phyloP scores from a whole-genome alignment of 495 filamentous ascomycete genomes.

The Saxispiralis lemnorum region DNA sequence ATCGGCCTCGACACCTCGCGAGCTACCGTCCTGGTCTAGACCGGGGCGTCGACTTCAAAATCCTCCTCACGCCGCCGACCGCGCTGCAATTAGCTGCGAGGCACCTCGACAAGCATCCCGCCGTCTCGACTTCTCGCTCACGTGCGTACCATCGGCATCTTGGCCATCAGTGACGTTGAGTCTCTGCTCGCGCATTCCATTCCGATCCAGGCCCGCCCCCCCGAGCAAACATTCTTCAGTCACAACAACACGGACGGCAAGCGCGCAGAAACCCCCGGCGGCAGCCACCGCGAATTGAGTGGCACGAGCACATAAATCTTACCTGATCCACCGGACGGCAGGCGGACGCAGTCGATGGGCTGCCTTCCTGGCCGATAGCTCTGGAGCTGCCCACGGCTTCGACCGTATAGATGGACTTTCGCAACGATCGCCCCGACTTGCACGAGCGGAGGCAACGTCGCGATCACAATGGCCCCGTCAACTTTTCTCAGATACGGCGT shows the following conservation, averaged over 20 bases:
- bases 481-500: slow-evolving; percentile 1
- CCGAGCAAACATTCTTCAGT: not conserved
- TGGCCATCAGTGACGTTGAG: too few relatives aligned
- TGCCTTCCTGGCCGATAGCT: not conserved
- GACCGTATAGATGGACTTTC: not conserved
- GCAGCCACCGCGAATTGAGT: not conserved
- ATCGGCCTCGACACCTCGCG: not conserved
- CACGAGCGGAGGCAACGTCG: not conserved
- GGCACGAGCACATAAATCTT: not conserved
- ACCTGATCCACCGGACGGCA: not conserved
- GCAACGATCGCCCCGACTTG: not conserved
- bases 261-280: not conserved
- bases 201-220: not conserved
- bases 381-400: not conserved
- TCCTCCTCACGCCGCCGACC: too few relatives aligned
- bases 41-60: not conserved
- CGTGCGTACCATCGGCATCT: too few relatives aligned
- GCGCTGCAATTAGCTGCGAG: too few relatives aligned
- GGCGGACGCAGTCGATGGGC: too few relatives aligned
- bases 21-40: not conserved
- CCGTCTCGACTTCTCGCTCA: too few relatives aligned
- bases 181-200: not conserved
- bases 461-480: not conserved
- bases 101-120: too few relatives aligned
- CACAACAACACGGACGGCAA: not conserved